Evolutionary conservation across 1,139 yeast species (phyloP), one percentile per base, ranked within the genome.

Genomic region (Candida pseudoviswanathii): DNA sequence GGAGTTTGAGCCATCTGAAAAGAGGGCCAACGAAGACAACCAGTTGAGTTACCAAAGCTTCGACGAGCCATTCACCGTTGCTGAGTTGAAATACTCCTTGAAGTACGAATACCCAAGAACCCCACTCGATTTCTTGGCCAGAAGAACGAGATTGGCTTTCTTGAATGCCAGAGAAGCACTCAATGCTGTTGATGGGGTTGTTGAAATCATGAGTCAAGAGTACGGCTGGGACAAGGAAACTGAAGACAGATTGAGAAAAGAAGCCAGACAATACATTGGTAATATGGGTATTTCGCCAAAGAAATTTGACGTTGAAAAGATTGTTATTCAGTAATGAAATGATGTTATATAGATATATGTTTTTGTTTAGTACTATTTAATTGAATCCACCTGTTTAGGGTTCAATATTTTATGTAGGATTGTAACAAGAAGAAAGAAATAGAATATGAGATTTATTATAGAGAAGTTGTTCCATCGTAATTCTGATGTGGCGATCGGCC

Each of bases 61-160:
- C 58, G 86, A 85, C 59, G 92, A 89, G 71, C 97, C 97, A 54
- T 91, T 88, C 77, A 85, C 96, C 40, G 86, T 90, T 64, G 98
- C 96, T 48, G 98, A 92, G 73, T 81, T 92, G 70, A 80, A 84
- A 63, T 92, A 91, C 71, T 86, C 92, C 8, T 78, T 91, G 61
- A 75, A 83, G 57, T 81, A 89, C 70, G 98, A 92, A 74, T 90
- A 90, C 66, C 84, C 91, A 44, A 81, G 96, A 70, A 88, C 94
- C 9, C 96, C 97, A 46, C 72, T 86, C 51, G 98, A 92, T 69
- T 91, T 92, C 78, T 78, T 92, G 57, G 91, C 96, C 50, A 86
- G 98, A 76, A 86, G 98, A 77, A 86, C 96, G 49, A 85, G 98
- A 71, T 83, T 90, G 66, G 97, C 97, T 2, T 92, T 91, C 75